Evolutionary conservation across 108 stramenopile genomes (phyloP), one percentile per base, ranked within the genome.

Genomic region (Bacterosira constricta): DNA sequence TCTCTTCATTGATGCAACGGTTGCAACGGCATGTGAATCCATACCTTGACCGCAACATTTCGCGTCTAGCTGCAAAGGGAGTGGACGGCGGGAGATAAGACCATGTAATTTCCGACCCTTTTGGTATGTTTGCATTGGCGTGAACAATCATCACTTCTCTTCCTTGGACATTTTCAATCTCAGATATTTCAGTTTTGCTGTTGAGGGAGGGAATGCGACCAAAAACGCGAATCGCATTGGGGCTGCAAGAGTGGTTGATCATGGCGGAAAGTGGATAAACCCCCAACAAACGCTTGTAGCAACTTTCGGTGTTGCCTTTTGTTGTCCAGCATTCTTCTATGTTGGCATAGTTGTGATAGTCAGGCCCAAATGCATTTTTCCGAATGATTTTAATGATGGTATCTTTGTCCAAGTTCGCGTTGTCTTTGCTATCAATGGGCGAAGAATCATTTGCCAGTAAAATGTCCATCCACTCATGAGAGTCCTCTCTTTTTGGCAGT

Each of bases 181-280:
- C 35, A 12, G 65, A 39, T 35, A 15, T 46, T 18, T n/a, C n/a
- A 21, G 5, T 53, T 27, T 12, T 25, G 11, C 45, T 9, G 32
- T 34, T 51, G 10, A n/a, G 32, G 29, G 26, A 15, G 47, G 74
- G 74, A 6, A 75, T 26, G 21, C 46, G 61, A 9, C 78, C 77
- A 80, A 85, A 94, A 20, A 88, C 80, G 20, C 88, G 61, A 10
- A 89, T 81, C 15, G 93, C 90, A 74, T 91, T 94, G 6, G 86
- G 70, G 6, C 39, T 34, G 69, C 93, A 94, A 1, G 88, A 87
- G 66, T 94, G 93, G 82, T 94, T 94, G 42, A 91, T 84, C 84
- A 90, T 90, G 57, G 90, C 93, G 17, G 88, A 87, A 30, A 91
- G 76, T n/a, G 93, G 90, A 64, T 86, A 91, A 6, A 88, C 36